These are phyloP conservation scores for Amphibolis antarctica DNA, from an alignment of 106 monocot species.

Conservation along the genomic window DNA sequence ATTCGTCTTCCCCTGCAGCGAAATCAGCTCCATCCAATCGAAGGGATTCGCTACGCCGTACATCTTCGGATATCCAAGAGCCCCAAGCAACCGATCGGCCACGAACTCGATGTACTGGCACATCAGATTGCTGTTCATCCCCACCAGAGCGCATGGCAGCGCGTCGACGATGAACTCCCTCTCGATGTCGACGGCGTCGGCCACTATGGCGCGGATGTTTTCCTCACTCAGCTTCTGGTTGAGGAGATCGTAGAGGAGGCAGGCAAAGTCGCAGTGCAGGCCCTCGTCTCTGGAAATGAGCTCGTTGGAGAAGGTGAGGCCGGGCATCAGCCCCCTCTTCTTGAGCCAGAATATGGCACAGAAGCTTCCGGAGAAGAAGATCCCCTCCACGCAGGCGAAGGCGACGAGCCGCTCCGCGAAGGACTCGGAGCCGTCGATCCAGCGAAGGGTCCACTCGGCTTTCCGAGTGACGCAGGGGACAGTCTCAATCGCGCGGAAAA, in stretches of 20 bases:
- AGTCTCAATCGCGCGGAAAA: conserved; percentile 26
- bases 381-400: conserved; percentile 30
- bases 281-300: conserved; percentile 90
- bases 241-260: conserved; percentile 50
- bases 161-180: conserved; percentile 72
- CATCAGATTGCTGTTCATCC: conserved; percentile 51
- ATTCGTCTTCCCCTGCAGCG: conserved; percentile 63
- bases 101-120: conserved; percentile 33
- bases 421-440: conserved; percentile 21
- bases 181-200: conserved; percentile 71
- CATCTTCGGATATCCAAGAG: conserved; percentile 19
- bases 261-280: conserved; percentile 89
- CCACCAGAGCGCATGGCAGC: conserved; percentile 49
- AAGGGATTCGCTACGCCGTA: conserved; percentile 19
- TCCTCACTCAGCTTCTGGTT: conserved; percentile 36
- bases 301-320: conserved; percentile 46
- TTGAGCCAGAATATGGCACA: conserved; percentile 34
- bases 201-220: conserved; percentile 35
- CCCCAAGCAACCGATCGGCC: conserved; percentile 20
- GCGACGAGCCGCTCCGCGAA: conserved; percentile 29
- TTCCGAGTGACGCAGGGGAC: conserved; percentile 18
- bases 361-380: conserved; percentile 32
- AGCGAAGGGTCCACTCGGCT: conserved; percentile 27
- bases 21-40: conserved; percentile 39
- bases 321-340: conserved; percentile 29